phyloP scores from a whole-genome alignment of 2,329 filamentous ascomycete species.

The Cordyceps farinosa region DNA sequence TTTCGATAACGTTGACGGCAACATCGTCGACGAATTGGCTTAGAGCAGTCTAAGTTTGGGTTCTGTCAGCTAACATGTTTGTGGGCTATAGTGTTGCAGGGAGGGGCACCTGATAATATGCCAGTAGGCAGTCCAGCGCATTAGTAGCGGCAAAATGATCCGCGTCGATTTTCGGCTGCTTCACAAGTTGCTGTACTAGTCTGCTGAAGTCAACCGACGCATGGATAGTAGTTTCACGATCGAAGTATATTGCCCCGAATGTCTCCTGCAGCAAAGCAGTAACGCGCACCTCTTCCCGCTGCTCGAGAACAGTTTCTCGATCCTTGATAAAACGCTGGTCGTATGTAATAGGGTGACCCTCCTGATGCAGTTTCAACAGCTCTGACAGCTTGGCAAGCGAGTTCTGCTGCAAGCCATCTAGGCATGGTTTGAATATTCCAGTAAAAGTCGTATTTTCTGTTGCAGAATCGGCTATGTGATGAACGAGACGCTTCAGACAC shows the following conservation, averaged over 20 bases:
- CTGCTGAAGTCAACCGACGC: not conserved
- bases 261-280: not conserved
- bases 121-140: not conserved
- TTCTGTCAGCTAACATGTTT: not conserved
- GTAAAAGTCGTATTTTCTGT: slow-evolving; percentile 18
- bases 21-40: not conserved
- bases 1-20: not conserved
- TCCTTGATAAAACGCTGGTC: slow-evolving; percentile 43
- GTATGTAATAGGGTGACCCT: slow-evolving; percentile 51
- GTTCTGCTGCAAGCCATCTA: slow-evolving; percentile 21
- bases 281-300: not conserved
- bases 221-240: not conserved
- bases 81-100: not conserved
- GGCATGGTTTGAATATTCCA: slow-evolving; percentile 19
- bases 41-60: not conserved
- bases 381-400: slow-evolving; percentile 41
- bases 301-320: not conserved
- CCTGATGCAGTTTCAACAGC: slow-evolving; percentile 42
- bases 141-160: not conserved
- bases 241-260: not conserved
- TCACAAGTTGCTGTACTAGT: not conserved
- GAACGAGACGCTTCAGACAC: slow-evolving; percentile 13
- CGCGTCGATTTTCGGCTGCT: not conserved
- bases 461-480: slow-evolving; percentile 21
- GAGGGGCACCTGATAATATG: not conserved